Evolutionary conservation across 176 grass and related monocot genomes (phyloP).

Genomic region (Rhipidocladum racemiflorum): DNA sequence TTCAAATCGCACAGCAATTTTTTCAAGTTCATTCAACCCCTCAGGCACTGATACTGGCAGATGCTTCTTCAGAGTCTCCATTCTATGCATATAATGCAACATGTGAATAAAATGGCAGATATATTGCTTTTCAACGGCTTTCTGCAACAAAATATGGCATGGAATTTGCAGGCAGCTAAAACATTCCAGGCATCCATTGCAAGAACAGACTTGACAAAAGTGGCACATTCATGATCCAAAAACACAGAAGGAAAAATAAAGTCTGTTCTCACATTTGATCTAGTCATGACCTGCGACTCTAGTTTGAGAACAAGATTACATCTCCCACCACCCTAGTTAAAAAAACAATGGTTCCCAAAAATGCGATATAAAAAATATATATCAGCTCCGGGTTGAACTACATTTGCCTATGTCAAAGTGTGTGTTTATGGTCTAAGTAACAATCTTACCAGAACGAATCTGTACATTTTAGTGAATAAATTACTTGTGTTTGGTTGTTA

Average conservation of each 20-base stretch:
- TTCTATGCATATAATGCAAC: constrained; percentile 41
- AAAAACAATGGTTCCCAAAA: background rate
- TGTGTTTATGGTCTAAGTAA: background rate
- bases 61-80: constrained; percentile 81
- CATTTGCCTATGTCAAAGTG: background rate
- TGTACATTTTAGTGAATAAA: background rate
- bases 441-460: background rate
- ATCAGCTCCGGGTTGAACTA: background rate
- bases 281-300: background rate
- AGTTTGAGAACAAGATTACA: constrained; percentile 8
- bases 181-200: background rate
- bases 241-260: background rate
- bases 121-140: background rate
- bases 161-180: background rate
- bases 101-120: background rate
- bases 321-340: background rate
- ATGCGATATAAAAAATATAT: background rate
- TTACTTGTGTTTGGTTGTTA: background rate
- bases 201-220: background rate
- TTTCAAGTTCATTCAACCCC: constrained; percentile 63
- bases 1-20: constrained; percentile 72
- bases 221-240: background rate
- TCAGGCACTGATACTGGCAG: constrained; percentile 60
- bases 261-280: background rate
- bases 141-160: background rate